A percentile compares a stretch with the other conserved stretches of the same genome.
phyloP scores from a whole-genome alignment of 1,284 basidiomycete genomes.

The Mycena sp. region DNA sequence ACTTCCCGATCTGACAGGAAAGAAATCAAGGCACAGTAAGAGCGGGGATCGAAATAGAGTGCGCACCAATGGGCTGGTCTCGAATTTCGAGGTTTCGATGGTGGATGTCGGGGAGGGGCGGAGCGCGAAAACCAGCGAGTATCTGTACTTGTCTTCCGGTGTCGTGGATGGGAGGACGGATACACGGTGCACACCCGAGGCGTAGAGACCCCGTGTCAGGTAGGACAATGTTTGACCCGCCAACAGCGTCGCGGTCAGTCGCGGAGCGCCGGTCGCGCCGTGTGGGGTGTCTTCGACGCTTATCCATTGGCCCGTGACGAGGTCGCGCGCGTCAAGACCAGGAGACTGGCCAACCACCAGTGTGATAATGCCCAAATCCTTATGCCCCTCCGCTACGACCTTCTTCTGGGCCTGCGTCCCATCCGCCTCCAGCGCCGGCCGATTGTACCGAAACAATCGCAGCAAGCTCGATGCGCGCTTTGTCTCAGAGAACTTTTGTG shows the following conservation, averaged over 20 bases:
- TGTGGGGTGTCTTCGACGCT: constrained; percentile 36
- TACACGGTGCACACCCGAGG: constrained; percentile 40
- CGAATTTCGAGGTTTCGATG: constrained; percentile 33
- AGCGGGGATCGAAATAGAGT: not conserved
- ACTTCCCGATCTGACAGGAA: constrained; percentile 28
- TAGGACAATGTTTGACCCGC: constrained; percentile 38
- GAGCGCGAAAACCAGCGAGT: constrained; percentile 41
- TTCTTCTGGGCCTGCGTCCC: constrained; percentile 23
- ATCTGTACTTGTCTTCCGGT: constrained; percentile 32
- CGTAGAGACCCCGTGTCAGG: constrained; percentile 40
- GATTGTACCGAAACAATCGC: constrained; percentile 41
- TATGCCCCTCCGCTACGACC: constrained; percentile 40
- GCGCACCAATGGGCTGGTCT: constrained; percentile 25
- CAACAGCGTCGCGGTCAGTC: constrained; percentile 39
- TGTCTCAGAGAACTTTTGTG: constrained; percentile 29
- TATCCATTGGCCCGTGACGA: constrained; percentile 32
- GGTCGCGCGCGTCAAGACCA: constrained; percentile 41
- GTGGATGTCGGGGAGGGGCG: constrained; percentile 34
- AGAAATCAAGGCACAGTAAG: not conserved
- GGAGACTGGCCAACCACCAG: constrained; percentile 44
- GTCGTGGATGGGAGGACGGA: constrained; percentile 33
- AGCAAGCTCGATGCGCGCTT: constrained; percentile 37
- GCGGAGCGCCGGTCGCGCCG: constrained; percentile 2
- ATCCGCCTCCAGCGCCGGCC: constrained; percentile 13
- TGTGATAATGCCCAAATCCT: constrained; percentile 41